Conservation (phyloP, 176 grass and related monocot species). For the Tillandsia leiboldiana region DNA sequence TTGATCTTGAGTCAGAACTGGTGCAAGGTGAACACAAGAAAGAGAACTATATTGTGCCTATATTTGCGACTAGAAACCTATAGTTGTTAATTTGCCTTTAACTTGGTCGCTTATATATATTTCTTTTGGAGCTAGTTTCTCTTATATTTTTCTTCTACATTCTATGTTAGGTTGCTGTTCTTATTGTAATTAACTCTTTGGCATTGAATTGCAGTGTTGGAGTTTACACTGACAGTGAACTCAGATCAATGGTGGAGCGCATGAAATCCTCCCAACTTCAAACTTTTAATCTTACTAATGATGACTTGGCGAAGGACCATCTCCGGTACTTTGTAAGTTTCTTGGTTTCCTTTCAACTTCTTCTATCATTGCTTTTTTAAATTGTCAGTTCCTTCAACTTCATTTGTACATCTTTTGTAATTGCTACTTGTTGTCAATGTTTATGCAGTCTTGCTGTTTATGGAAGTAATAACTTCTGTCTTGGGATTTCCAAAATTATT, state of each 20-base stretch:
- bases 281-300: constrained; percentile 79
- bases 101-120: neutral
- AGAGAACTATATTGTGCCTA: no score
- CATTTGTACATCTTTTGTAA: neutral
- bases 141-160: neutral
- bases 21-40: no score
- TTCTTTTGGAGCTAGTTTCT: neutral
- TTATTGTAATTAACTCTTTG: neutral
- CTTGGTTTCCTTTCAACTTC: constrained; percentile 6
- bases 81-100: no score
- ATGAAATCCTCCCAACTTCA: constrained; percentile 58
- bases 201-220: constrained; percentile 67
- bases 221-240: constrained; percentile 75
- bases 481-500: neutral
- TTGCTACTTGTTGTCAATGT: neutral
- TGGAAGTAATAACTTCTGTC: neutral
- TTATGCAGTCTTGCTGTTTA: neutral
- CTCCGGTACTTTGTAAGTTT: constrained; percentile 92
- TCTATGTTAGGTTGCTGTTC: no score
- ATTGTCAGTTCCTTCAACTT: neutral
- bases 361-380: constrained; percentile 13
- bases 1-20: no score
- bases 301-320: constrained; percentile 83
- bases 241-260: constrained; percentile 49
- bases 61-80: no score